Base-by-base conservation (phyloP, 2,329 filamentous ascomycete genomes). In the Cercospora zeina region DNA sequence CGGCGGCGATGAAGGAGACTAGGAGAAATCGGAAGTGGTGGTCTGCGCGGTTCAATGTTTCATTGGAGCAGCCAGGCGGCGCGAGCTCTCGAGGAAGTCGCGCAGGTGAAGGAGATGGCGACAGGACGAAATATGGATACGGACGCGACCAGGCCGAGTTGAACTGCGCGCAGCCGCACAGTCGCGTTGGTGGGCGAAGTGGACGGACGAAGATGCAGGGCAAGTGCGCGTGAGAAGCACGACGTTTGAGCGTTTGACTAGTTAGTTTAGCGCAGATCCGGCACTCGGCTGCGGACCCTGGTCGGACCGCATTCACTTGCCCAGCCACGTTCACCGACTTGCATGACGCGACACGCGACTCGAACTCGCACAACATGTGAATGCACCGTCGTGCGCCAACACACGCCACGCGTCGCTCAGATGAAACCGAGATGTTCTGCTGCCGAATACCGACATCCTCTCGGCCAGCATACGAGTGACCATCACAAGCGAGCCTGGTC, bases 121-220 rank as follows among this genome's bases (percentile, higher is more conserved):
- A 51, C 34, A 51, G 56, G 21, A 33, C 36, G 33, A 27, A 19
- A 59, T 59, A 59, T 59, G 33, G 56, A 59, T 59, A 59, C 47
- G 16, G 21, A 31, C 36, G 54, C 54, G 37, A 45, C 30, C 47
- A 37, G 49, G 31, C 49, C 49, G 45, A 50, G 31, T 24, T 31
- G 30, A 13, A 53, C 8, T 50, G 56, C 33, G 56, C 56, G 56
- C 34, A 16, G 45, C 45, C 45, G 47, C 45, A 51, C 56, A 42
- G 51, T 36, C 31, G 33, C n/a, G 33, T 53, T 50, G 33, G 13
- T 53, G 56, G 49, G 24, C 45, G 39, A 16, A 51, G 42, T 37
- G 45, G 30, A 33, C 24, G 56, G 45, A 59, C 27, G 34, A 56
- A 30, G 37, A 33, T 56, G 34, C 14, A 59, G 24, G 56, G 56